Evolutionary conservation across 768 basidiomycete species (phyloP).

Genomic region (Mycena rebaudengoi): DNA sequence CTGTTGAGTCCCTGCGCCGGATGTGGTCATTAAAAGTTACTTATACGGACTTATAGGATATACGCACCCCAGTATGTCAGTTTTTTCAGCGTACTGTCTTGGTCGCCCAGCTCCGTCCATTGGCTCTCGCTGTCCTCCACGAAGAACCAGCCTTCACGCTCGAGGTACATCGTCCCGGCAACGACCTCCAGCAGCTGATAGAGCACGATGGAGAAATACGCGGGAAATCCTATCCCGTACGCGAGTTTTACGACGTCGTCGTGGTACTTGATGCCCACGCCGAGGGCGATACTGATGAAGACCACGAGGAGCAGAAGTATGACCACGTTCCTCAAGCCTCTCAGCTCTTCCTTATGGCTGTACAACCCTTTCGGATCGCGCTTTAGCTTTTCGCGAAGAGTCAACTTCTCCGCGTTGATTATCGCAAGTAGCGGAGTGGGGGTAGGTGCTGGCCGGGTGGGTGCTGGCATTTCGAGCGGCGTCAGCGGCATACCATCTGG

Average conservation of each 20-base stretch:
- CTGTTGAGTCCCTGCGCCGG: not conserved
- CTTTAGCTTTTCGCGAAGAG: not conserved
- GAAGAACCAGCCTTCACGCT: slow-evolving; percentile 15
- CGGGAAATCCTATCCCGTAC: no score
- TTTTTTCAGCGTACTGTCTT: slow-evolving; percentile 15
- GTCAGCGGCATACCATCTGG: not conserved
- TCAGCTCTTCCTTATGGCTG: slow-evolving; percentile 12
- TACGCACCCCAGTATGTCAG: not conserved
- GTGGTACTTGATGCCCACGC: not conserved
- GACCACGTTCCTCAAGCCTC: slow-evolving; percentile 6
- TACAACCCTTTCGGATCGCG: slow-evolving; percentile 20
- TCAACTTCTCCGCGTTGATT: slow-evolving; percentile 4
- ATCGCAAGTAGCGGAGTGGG: slow-evolving; percentile 16
- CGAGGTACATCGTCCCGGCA: slow-evolving; percentile 24
- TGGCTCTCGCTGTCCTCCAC: slow-evolving; percentile 13
- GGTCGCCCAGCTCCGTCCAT: slow-evolving; percentile 6
- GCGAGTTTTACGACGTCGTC: not conserved
- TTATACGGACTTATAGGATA: not conserved
- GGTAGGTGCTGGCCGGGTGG: not conserved
- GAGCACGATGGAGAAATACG: slow-evolving; percentile 4
- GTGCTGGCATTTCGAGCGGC: not conserved
- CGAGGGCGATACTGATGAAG: not conserved
- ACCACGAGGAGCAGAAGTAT: not conserved
- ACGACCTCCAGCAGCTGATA: slow-evolving; percentile 4
- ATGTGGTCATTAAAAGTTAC: not conserved